Evolutionary conservation across 805 yeast species (phyloP).

Genomic region (Suhomyces kilbournensis): DNA sequence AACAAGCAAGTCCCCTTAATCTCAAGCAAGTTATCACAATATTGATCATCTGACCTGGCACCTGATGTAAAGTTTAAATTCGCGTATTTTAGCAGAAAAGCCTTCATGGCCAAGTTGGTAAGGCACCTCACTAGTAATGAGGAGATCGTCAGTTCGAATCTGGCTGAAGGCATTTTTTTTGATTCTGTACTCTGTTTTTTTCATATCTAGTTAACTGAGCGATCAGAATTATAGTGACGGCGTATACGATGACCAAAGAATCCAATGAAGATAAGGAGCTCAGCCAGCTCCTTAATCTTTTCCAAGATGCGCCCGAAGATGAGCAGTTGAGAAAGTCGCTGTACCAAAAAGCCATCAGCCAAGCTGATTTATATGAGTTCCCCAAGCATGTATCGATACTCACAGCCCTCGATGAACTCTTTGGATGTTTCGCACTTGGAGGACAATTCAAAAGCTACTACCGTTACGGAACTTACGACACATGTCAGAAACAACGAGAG

Average conservation of each 20-base stretch:
- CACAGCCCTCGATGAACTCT: slow-evolving; percentile 83
- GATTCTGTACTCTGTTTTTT: background rate
- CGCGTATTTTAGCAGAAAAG: slow-evolving; percentile 2
- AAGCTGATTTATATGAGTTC: slow-evolving; percentile 15
- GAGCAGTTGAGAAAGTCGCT: slow-evolving; percentile 22
- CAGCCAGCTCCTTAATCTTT: slow-evolving; percentile 27
- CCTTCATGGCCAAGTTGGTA: slow-evolving; percentile 40
- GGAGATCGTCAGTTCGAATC: slow-evolving; percentile 41
- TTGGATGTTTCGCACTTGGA: slow-evolving; percentile 84
- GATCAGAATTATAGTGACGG: background rate
- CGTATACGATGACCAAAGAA: background rate
- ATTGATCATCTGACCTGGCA: too few species aligned
- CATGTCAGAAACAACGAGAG: slow-evolving; percentile 66
- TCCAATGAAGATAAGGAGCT: slow-evolving; percentile 25
- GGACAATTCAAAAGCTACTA: slow-evolving; percentile 86
- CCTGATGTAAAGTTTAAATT: too few species aligned
- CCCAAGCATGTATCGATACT: slow-evolving; percentile 41
- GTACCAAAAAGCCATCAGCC: slow-evolving; percentile 18
- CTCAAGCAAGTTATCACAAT: too few species aligned
- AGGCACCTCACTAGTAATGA: slow-evolving; percentile 43
- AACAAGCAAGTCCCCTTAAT: too few species aligned
- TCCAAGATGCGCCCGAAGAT: slow-evolving; percentile 29
- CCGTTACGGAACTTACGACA: slow-evolving; percentile 73
- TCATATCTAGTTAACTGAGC: background rate
- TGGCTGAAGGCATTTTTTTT: slow-evolving; percentile 29